phyloP scores from a whole-genome alignment of 331 rosid species.

The Pyrus hybrid region DNA sequence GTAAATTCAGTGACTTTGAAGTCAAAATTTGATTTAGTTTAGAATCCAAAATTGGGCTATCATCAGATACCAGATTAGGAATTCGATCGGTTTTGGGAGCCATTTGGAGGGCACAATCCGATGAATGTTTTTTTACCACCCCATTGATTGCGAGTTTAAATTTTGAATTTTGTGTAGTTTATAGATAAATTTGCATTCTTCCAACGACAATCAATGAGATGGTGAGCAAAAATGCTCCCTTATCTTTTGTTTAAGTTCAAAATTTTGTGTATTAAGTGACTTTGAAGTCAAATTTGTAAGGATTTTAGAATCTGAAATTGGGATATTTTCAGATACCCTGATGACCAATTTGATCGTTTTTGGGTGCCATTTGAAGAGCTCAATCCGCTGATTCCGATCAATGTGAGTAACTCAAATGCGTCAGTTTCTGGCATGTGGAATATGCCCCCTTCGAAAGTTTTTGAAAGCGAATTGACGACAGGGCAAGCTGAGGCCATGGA shows the following conservation, averaged over 20 bases:
- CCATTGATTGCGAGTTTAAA: background rate
- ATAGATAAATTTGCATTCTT: background rate
- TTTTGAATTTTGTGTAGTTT: background rate
- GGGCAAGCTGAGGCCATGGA: slow-evolving; percentile 33
- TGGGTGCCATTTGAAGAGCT: slow-evolving; percentile 56
- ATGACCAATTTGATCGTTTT: slow-evolving; percentile 71
- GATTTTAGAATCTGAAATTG: background rate
- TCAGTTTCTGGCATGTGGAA: slow-evolving; percentile 86
- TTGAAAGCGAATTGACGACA: slow-evolving; percentile 47
- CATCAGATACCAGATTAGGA: slow-evolving; percentile 66
- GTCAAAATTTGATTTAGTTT: background rate
- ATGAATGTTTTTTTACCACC: background rate
- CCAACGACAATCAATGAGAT: background rate
- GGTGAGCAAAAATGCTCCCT: background rate
- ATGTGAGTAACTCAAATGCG: slow-evolving; percentile 33
- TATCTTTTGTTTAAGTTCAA: background rate
- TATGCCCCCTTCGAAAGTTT: slow-evolving; percentile 60
- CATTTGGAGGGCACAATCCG: slow-evolving; percentile 28
- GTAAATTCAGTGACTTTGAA: background rate
- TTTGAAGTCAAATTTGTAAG: background rate
- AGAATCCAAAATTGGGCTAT: background rate
- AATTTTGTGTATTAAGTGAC: background rate
- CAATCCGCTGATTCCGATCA: slow-evolving; percentile 5
- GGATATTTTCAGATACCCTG: slow-evolving; percentile 53
- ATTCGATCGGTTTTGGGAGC: slow-evolving; percentile 70